Evolutionary conservation across 2,329 filamentous ascomycete species (phyloP).

Genomic region (Fusarium piperis): DNA sequence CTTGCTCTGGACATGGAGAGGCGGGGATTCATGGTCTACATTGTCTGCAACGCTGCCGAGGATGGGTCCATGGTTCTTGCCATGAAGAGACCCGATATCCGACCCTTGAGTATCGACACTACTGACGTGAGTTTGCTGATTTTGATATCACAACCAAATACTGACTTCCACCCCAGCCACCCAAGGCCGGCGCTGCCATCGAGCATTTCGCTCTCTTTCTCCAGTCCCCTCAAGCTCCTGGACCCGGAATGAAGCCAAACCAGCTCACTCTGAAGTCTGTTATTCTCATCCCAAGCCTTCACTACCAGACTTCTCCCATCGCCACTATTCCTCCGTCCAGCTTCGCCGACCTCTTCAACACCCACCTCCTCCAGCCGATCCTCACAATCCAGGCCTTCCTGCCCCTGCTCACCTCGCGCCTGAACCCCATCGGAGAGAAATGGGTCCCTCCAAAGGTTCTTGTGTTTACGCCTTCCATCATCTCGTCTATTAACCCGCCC

Average conservation of each 20-base stretch:
- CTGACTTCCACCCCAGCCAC: conserved; percentile 61
- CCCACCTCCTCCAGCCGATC: conserved; percentile 89
- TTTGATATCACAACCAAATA: neutral
- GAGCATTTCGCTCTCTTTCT: conserved; percentile 78
- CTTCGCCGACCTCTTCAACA: conserved; percentile 92
- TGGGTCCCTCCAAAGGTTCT: conserved; percentile 72
- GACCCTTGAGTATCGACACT: conserved; percentile 83
- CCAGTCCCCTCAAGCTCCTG: conserved; percentile 78
- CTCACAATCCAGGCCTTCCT: conserved; percentile 89
- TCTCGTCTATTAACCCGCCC: conserved; percentile 80
- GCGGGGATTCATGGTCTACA: conserved; percentile 91
- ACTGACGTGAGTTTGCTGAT: conserved; percentile 69
- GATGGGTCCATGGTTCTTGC: conserved; percentile 83
- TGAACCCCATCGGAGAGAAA: conserved; percentile 62
- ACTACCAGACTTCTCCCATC: conserved; percentile 84
- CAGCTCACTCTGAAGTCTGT: conserved; percentile 80
- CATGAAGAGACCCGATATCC: conserved; percentile 82
- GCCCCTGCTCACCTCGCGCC: conserved; percentile 74
- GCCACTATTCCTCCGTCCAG: conserved; percentile 84
- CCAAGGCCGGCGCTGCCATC: conserved; percentile 73
- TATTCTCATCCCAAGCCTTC: conserved; percentile 82
- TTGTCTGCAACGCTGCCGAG: conserved; percentile 85
- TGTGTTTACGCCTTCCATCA: conserved; percentile 81
- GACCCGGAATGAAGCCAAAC: conserved; percentile 79
- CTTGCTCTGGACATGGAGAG: conserved; percentile 88